phyloP scores from a whole-genome alignment of 108 stramenopile species.

The Parietichytrium sp. region DNA sequence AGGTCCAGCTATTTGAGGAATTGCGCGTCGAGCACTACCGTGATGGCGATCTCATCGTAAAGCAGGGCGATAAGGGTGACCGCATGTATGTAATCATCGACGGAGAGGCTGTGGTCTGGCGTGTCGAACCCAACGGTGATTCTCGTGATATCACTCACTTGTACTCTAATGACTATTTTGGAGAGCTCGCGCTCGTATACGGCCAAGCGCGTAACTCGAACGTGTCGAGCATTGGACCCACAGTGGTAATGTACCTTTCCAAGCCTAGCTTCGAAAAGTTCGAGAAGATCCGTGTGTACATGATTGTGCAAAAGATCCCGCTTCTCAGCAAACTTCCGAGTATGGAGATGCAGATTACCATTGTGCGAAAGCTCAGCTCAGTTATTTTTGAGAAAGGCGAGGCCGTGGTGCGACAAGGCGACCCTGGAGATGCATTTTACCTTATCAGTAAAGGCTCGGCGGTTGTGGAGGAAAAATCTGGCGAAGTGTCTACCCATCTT shows the following conservation, averaged over 20 bases:
- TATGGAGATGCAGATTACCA: background rate
- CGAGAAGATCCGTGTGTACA: background rate
- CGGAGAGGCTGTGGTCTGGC: slow-evolving; percentile 35
- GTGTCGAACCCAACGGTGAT: background rate
- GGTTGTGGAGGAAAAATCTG: slow-evolving; percentile 19
- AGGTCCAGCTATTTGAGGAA: background rate
- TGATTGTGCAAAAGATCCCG: background rate
- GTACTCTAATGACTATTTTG: slow-evolving; percentile 41
- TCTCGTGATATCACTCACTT: slow-evolving; percentile 4
- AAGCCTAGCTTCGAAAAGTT: slow-evolving; percentile 30
- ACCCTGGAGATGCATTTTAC: slow-evolving; percentile 24
- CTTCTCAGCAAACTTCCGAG: slow-evolving; percentile 5
- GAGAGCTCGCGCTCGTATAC: slow-evolving; percentile 26
- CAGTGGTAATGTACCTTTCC: background rate
- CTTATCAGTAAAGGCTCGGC: slow-evolving; percentile 26
- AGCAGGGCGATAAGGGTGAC: slow-evolving; percentile 42
- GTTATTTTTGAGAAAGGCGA: slow-evolving; percentile 16
- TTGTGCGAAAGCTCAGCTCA: background rate
- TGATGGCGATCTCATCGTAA: slow-evolving; percentile 39
- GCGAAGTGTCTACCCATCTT: slow-evolving; percentile 8
- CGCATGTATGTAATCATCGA: slow-evolving; percentile 40
- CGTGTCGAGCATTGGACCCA: background rate
- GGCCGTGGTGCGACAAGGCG: slow-evolving; percentile 7
- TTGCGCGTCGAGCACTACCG: slow-evolving; percentile 36
- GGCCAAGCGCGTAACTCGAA: slow-evolving; percentile 30